A percentile compares a stretch with the other conserved stretches of the same genome.
Evolutionary conservation across 306 rosid species (phyloP).

Genomic region (Astragalus glycyphyllos): DNA sequence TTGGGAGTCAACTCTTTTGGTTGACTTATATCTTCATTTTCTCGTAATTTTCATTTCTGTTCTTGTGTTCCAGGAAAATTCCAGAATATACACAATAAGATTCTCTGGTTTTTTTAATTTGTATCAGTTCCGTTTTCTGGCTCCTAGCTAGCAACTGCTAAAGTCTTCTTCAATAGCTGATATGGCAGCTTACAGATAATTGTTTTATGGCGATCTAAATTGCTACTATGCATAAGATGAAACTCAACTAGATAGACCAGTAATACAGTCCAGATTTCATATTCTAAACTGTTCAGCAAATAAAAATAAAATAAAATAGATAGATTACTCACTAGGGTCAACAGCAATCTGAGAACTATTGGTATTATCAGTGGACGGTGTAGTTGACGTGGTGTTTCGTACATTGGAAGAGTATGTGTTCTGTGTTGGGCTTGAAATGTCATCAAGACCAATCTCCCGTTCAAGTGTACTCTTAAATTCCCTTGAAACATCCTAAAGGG

Average conservation of each 20-base stretch:
- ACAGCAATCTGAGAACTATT: constrained; percentile 54
- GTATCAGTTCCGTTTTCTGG: not conserved
- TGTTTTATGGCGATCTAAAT: not conserved
- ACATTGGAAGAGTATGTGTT: constrained; percentile 50
- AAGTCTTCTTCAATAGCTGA: not conserved
- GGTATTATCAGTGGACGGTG: constrained; percentile 53
- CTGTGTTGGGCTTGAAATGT: constrained; percentile 60
- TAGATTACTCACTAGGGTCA: constrained; percentile 77
- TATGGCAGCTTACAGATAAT: not conserved
- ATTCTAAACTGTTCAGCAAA: constrained; percentile 30
- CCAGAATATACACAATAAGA: not conserved
- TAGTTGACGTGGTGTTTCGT: constrained; percentile 48
- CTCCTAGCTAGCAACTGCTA: not conserved
- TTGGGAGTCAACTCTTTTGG: not conserved
- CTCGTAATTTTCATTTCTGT: not conserved
- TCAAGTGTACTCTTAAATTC: constrained; percentile 97
- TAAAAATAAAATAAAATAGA: not conserved
- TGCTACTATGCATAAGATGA: constrained; percentile 14
- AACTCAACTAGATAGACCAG: constrained; percentile 25
- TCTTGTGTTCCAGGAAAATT: constrained; percentile 2
- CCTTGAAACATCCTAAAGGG: constrained; percentile 83
- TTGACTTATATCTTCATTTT: not conserved
- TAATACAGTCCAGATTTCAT: constrained; percentile 17
- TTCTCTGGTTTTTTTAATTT: constrained; percentile 3
- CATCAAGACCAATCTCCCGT: constrained; percentile 98